phyloP scores from a whole-genome alignment of 2,329 filamentous ascomycete species.

The Lecanicillium sp. region DNA sequence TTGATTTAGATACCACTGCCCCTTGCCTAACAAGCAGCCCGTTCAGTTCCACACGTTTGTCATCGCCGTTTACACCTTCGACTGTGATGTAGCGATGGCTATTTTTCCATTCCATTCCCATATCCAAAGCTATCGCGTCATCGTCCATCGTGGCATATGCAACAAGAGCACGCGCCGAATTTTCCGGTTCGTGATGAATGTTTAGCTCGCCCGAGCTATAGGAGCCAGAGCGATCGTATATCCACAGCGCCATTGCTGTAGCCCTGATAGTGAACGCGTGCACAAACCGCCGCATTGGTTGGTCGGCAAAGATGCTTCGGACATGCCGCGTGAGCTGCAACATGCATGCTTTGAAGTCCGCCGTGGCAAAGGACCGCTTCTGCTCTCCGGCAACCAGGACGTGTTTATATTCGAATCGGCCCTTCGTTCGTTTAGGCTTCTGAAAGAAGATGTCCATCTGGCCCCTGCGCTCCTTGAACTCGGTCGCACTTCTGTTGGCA shows the following conservation, averaged over 20 bases:
- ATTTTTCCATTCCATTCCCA: constrained; percentile 6
- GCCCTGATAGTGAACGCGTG: constrained; percentile 13
- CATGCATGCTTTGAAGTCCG: constrained; percentile 17
- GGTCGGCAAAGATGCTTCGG: constrained; percentile 15
- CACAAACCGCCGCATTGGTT: constrained; percentile 20
- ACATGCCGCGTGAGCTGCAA: constrained; percentile 18
- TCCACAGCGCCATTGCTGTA: constrained; percentile 13
- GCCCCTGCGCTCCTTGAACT: constrained; percentile 19
- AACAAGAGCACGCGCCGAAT: constrained; percentile 17
- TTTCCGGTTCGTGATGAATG: constrained; percentile 15
- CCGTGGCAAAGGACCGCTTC: constrained; percentile 15
- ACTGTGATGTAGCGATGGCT: constrained; percentile 6
- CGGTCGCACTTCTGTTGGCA: constrained; percentile 17
- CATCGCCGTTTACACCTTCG: not conserved
- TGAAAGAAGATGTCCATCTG: constrained; percentile 21
- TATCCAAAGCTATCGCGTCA: constrained; percentile 16
- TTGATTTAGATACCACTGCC: constrained; percentile 17
- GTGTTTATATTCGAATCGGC: constrained; percentile 16
- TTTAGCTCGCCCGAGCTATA: constrained; percentile 17
- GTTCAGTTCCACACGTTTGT: constrained; percentile 12
- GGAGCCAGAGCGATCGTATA: constrained; percentile 13
- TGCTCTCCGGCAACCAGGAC: constrained; percentile 19
- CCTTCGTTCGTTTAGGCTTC: not conserved
- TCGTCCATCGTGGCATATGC: constrained; percentile 18
- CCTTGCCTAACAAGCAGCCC: constrained; percentile 13